Base-by-base conservation (phyloP, 371 early-diverging fungal species). In the Syncephalastrum racemosum region DNA sequence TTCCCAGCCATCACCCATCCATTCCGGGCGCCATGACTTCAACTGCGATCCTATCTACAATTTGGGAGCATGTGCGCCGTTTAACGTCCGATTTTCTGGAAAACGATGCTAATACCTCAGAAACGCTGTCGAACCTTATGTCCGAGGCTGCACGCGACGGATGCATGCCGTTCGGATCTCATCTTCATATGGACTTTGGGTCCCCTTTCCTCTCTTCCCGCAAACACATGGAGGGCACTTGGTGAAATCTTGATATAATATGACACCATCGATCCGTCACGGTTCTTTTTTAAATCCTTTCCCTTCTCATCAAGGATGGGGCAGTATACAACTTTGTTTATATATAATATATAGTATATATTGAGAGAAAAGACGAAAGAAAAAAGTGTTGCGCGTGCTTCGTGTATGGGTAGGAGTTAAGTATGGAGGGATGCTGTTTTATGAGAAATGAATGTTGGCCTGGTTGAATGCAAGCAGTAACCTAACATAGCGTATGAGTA, bases 381-480 rank as follows among this genome's bases (percentile, higher is more conserved):
- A 6, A 27, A 27, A 4, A 31, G 10, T 31, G 36, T 31, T 31
- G 6, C 36, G 36, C 36, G 36, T 31, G 12, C 10, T 31, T 5
- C 10, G 36, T 10, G 36, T 31, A 31, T 31, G 36, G 12, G 12
- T 31, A 45, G 15, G 49, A 23, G 13, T 22, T 23, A 22, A 24
- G n/a, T 24, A 14, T 22, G 4, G 24, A 48, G 13, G 15, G 3
- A 48, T 22, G 24, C 19, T 22, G 19, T 24, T 20, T 56, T 70
- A 77, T 63, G 77, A 77, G 59, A 91, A 91, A 66, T 91, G 91
- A 59, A 91, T 88, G 47, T 79, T 74, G 45, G 84, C 89, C 47
- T 86, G 77, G 56, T 90, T 87, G 73, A 90, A 91, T 45, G 90
- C 82, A 51, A 81, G 73, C 60, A 91, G 80, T 56, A 91, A 76